Base-by-base conservation (phyloP, 2,329 filamentous ascomycete genomes). In the Leptodontidium sp. region DNA sequence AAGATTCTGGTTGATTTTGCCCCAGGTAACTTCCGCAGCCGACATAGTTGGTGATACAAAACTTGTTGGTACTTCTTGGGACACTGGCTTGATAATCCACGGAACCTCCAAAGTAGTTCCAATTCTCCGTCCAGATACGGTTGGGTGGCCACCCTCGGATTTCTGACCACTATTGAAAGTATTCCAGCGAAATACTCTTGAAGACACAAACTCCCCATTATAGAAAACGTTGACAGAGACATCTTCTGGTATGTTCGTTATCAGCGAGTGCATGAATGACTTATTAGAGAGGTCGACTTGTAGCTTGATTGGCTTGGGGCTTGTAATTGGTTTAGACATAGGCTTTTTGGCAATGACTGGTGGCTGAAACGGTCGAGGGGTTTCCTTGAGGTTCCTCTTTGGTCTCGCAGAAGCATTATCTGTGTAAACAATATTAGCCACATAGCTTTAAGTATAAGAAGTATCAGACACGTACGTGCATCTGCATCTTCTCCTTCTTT, bases 181-280 rank as follows among this genome's bases (percentile, higher is more conserved):
- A 2, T 58, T 59, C n/a, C 64, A 45, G 7, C 66, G 66, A 38
- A 67, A 61, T 35, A 67, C 26, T 24, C 43, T 68, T 1, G 66
- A 68, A 11, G 45, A 45, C 11, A 57, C 58, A n/a, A 71, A 68
- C 45, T 69, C 62, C n/a, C 70, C 70, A 65, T 71, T 71, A 59
- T 65, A 68, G 49, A 65, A 70, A 14, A 71, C 64, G 38, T 52
- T 69, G 17, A 70, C 38, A 17, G 62, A 70, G 21, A 71, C 32
- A 35, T 69, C 67, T 32, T 65, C 38, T n/a, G 50, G 55, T 12
- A 35, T 17, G 9, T 65, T 47, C 2, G 61, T 66, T 8, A 52
- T 58, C 35, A 68, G 14, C 11, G 69, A 69, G 17, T n/a, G 47
- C 43, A 65, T 55, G 17, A 69, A 69, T 6, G 67, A 67, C 29